Conservation (phyloP, 108 stramenopile genomes). For the Fistulifera pelliculosa region DNA sequence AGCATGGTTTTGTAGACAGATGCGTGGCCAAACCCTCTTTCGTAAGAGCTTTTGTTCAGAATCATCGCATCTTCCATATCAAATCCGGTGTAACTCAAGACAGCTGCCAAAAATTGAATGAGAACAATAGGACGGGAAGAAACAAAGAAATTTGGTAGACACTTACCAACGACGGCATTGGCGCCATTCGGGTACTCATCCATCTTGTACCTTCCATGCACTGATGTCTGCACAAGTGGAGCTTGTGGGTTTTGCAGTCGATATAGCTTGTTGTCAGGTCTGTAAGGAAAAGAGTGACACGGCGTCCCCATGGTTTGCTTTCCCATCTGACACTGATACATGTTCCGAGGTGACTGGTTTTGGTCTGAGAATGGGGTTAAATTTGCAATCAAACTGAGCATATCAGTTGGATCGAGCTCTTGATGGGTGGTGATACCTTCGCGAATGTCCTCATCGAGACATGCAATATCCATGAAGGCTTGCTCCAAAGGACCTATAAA, state of each 20-base stretch:
- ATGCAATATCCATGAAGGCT: conserved; percentile 93
- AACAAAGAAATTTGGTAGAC: not conserved
- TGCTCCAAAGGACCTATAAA: conserved; percentile 97
- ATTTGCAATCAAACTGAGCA: conserved; percentile 95
- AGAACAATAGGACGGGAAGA: not conserved
- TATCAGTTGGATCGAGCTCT: conserved; percentile 94
- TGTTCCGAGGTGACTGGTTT: conserved; percentile 97
- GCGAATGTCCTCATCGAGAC: conserved; percentile 83
- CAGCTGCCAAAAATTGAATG: conserved; percentile 32
- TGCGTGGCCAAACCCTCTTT: conserved; percentile 92
- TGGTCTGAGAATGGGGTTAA: conserved; percentile 96
- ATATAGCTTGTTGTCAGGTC: conserved; percentile 96
- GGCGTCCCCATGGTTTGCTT: conserved; percentile 99
- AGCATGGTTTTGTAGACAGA: conserved; percentile 91
- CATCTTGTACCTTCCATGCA: conserved; percentile 89
- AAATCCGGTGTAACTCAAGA: conserved; percentile 98
- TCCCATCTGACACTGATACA: conserved; percentile 99
- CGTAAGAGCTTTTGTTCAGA: conserved; percentile 91
- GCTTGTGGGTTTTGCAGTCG: conserved; percentile 91
- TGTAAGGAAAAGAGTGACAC: conserved; percentile 81
- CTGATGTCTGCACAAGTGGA: conserved; percentile 90
- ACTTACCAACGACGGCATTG: conserved; percentile 88
- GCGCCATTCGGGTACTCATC: conserved; percentile 98
- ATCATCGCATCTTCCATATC: conserved; percentile 99
- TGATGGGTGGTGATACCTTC: conserved; percentile 89